Conservation (phyloP, 768 basidiomycete genomes). For the Boletus vermiculosoides region DNA sequence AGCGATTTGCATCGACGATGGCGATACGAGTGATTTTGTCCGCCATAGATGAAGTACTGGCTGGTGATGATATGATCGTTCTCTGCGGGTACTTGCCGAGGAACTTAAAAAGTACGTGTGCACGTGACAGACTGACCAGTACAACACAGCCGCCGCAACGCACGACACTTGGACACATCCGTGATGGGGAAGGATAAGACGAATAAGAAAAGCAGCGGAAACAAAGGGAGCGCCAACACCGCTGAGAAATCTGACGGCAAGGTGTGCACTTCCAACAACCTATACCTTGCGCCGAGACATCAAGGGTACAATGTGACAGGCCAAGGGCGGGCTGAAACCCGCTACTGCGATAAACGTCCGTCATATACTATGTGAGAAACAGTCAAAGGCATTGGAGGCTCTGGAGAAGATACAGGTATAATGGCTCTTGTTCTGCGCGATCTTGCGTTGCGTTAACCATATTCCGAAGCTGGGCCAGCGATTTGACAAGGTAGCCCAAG, state of each 20-base stretch:
- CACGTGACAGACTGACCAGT: conserved; percentile 18
- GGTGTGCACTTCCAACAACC: conserved; percentile 15
- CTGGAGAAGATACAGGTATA: conserved; percentile 74
- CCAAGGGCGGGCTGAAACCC: conserved; percentile 64
- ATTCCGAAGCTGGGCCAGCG: conserved; percentile 69
- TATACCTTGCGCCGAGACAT: neutral
- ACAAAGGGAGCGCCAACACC: conserved; percentile 16
- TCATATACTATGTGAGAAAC: conserved; percentile 87
- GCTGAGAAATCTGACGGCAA: conserved; percentile 23
- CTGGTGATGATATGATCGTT: conserved; percentile 7
- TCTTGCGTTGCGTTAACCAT: neutral
- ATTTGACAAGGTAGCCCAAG: conserved; percentile 87
- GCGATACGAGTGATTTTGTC: conserved; percentile 99
- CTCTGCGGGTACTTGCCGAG: neutral
- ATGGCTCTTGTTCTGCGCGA: neutral
- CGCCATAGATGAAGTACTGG: conserved; percentile 48
- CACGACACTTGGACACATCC: neutral
- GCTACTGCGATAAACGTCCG: conserved; percentile 84
- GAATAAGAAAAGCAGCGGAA: conserved; percentile 21
- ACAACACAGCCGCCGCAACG: conserved; percentile 7
- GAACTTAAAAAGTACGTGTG: neutral
- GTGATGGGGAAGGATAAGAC: conserved; percentile 33
- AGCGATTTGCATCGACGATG: conserved; percentile 87
- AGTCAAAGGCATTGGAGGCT: conserved; percentile 76
- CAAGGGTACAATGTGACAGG: conserved; percentile 32